These are phyloP conservation scores for Magnolia changhungtana DNA, from an alignment of 164 flowering plant genomes.

Conservation along the genomic window DNA sequence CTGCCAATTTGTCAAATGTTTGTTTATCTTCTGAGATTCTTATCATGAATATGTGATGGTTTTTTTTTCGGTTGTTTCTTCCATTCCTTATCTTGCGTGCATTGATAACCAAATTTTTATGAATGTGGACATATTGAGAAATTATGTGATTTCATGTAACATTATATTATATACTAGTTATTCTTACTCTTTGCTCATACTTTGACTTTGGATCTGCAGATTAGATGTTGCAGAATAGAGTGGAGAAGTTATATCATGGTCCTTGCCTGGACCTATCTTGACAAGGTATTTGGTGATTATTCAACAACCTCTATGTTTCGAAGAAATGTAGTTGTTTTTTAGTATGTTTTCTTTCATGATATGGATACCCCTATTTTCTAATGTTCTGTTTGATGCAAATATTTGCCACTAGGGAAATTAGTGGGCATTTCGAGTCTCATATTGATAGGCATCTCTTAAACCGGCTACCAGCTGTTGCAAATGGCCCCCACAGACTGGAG, in stretches of 20 bases:
- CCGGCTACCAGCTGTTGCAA: conserved; percentile 36
- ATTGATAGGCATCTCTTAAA: conserved; percentile 52
- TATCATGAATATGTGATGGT: background rate
- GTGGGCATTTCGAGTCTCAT: conserved; percentile 48
- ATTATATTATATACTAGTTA: no score
- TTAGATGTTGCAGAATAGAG: conserved; percentile 84
- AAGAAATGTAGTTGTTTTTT: background rate
- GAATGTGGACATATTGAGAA: no score
- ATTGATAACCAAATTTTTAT: no score
- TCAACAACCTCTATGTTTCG: background rate
- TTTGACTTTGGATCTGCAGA: conserved; percentile 25
- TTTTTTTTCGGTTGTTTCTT: no score
- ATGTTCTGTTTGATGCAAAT: conserved; percentile 6
- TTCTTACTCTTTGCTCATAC: background rate
- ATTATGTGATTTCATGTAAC: no score
- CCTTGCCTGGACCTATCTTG: conserved; percentile 48
- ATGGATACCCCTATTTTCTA: background rate
- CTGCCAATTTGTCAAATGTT: background rate
- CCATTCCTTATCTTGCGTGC: no score
- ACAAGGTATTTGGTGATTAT: conserved; percentile 39
- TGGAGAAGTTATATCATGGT: conserved; percentile 18
- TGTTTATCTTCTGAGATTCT: no score
- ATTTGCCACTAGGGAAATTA: conserved; percentile 44
- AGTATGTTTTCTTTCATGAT: background rate
- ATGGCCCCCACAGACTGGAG: conserved; percentile 93